Conservation (phyloP, 2,329 filamentous ascomycete species). For the Aureobasidium subglaciale region DNA sequence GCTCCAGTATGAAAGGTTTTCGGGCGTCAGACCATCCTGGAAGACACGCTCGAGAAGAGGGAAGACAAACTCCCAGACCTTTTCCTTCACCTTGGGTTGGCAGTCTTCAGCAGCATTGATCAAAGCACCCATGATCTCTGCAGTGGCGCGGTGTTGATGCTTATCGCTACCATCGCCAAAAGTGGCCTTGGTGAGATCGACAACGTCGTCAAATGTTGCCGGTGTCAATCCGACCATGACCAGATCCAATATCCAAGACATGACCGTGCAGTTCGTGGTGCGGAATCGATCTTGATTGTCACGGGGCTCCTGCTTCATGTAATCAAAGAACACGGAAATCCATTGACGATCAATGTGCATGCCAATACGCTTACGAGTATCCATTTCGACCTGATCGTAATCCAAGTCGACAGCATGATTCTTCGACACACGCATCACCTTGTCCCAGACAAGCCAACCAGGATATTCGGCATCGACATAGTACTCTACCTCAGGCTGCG, state of each 20-base stretch:
- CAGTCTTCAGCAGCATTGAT: conserved; percentile 75
- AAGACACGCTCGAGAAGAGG: conserved; percentile 82
- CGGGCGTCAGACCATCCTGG: conserved; percentile 84
- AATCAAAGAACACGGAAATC: conserved; percentile 83
- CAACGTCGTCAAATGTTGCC: conserved; percentile 80
- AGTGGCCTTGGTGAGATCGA: conserved; percentile 66
- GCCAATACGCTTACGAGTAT: conserved; percentile 71
- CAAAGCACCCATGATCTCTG: conserved; percentile 85
- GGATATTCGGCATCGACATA: conserved; percentile 88
- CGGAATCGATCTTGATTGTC: conserved; percentile 81
- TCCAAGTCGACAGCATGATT: conserved; percentile 62
- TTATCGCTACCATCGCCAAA: conserved; percentile 94
- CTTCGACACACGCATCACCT: conserved; percentile 72
- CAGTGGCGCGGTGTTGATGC: conserved; percentile 91
- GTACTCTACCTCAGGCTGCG: conserved; percentile 70
- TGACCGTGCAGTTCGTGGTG: conserved; percentile 76
- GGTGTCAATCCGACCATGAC: conserved; percentile 72
- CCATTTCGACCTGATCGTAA: conserved; percentile 75
- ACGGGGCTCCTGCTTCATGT: conserved; percentile 91
- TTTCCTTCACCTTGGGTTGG: conserved; percentile 62
- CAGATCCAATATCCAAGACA: conserved; percentile 85
- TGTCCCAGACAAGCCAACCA: conserved; percentile 94
- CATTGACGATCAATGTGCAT: conserved; percentile 72
- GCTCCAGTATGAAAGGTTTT: conserved; percentile 92
- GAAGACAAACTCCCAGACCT: conserved; percentile 83